Evolutionary conservation across 345 rosid genomes (phyloP), one percentile per base, ranked within the genome.

Genomic region (Punica granatum): DNA sequence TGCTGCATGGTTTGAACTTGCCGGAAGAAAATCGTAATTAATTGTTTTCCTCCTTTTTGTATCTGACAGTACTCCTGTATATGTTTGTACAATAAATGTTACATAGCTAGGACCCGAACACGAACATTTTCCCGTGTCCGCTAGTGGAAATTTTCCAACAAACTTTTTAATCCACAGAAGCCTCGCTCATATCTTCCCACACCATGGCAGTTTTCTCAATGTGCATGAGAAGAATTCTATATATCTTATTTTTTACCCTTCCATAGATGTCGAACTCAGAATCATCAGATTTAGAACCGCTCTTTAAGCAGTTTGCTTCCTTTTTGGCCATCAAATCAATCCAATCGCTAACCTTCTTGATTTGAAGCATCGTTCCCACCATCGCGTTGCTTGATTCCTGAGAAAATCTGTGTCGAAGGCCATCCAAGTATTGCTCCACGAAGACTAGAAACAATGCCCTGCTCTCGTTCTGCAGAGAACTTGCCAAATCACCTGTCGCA

Each of bases 311-410:
- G 12, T 8, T 35, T 7, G 60, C 69, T 35, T 73, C 68, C 43
- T 73, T 64, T 11, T 54, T 73, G 3, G 25, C 75, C 75, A 77
- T 75, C 60, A 51, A 36, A 44, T 86, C 95, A 37, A 91, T 70
- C 89, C 86, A 86, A 49, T 85, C 87, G 70, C 79, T 83, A 68
- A 88, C 77, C 72, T 78, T 75, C 81, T 86, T 88, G n/a, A 86
- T 77, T 72, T 61, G 83, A 54, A 41, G 73, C 95, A 91, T 80
- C 34, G 70, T 78, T 49, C 77, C 84, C 15, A 78, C 79, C 37
- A 78, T 78, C 63, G 80, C 79, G 25, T 70, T 67, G 70, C 81
- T 83, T 15, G 78, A 68, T 37, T 80, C 68, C 49, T 64, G 69
- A 13, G 76, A 74, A 60, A 67, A 65, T 49, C 69, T 68, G 36